Evolutionary conservation across 768 basidiomycete species (phyloP).

Genomic region (Xanthoconium purpureum): DNA sequence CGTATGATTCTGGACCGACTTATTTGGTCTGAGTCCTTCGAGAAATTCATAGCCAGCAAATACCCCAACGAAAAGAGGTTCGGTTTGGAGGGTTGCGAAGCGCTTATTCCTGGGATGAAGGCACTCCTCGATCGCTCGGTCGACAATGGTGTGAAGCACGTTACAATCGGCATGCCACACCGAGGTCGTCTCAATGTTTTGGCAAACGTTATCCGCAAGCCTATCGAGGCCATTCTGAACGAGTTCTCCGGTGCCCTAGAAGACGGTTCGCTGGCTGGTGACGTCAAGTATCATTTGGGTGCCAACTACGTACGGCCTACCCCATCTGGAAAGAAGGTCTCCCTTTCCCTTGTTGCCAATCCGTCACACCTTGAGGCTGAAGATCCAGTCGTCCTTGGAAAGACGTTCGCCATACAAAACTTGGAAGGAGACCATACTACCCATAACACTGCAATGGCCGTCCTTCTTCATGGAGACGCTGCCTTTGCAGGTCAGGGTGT

Average conservation of each 20-base stretch:
- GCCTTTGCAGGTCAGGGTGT: conserved; percentile 98
- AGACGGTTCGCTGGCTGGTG: conserved; percentile 83
- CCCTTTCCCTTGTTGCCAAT: conserved; percentile 96
- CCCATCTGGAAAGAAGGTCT: conserved; percentile 96
- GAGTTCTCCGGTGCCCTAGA: conserved; percentile 82
- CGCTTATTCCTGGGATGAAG: conserved; percentile 99
- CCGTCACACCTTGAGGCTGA: conserved; percentile 97
- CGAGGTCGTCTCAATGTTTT: conserved; percentile 97
- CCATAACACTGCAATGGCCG: conserved; percentile 88
- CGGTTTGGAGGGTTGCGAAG: conserved; percentile 97
- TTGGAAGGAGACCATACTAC: conserved; percentile 82
- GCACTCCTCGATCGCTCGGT: conserved; percentile 98
- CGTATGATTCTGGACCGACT: conserved; percentile 98
- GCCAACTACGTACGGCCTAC: conserved; percentile 99
- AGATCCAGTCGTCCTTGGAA: conserved; percentile 97
- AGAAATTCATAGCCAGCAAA: conserved; percentile 97
- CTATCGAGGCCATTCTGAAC: conserved; percentile 95
- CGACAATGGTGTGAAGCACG: conserved; percentile 90
- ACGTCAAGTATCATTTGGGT: conserved; percentile 99
- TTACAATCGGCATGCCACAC: conserved; percentile 99
- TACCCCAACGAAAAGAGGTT: conserved; percentile 99
- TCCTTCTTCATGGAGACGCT: conserved; percentile 95
- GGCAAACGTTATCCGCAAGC: conserved; percentile 98
- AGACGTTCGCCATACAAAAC: conserved; percentile 96
- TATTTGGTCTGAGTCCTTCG: conserved; percentile 99